phyloP scores from a whole-genome alignment of 306 rosid species.

The Cicer arietinum region DNA sequence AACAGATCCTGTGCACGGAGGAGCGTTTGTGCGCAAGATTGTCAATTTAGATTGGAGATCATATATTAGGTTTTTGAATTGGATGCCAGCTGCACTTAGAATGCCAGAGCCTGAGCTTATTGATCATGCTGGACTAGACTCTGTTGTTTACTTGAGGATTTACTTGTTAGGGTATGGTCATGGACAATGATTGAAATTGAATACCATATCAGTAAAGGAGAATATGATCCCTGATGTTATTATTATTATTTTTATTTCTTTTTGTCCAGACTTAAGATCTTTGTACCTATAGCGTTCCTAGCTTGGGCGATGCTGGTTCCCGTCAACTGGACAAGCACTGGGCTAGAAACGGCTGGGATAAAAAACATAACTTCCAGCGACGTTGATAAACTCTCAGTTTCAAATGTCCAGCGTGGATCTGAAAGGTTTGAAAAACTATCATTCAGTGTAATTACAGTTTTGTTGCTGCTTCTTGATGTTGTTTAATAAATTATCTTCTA shows the following conservation, averaged over 20 bases:
- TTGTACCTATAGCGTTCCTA: constrained; percentile 83
- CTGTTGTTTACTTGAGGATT: constrained; percentile 92
- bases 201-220: constrained; percentile 10
- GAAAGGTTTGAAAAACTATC: constrained; percentile 56
- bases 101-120: constrained; percentile 98
- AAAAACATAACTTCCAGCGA: constrained; percentile 79
- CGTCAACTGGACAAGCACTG: constrained; percentile 67
- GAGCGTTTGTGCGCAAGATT: constrained; percentile 71
- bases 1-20: constrained; percentile 75
- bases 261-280: constrained; percentile 86
- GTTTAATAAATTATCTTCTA: constrained; percentile 29
- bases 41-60: constrained; percentile 89
- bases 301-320: constrained; percentile 91
- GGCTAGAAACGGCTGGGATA: constrained; percentile 34
- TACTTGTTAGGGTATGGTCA: constrained; percentile 83
- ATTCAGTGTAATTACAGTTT: constrained; percentile 39
- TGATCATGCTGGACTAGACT: constrained; percentile 96
- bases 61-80: constrained; percentile 73
- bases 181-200: constrained; percentile 9
- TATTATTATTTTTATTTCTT: neutral
- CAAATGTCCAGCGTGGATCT: constrained; percentile 63
- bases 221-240: constrained; percentile 29
- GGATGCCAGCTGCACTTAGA: constrained; percentile 94
- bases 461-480: constrained; percentile 29
- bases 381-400: constrained; percentile 83